Percentiles rank a stretch among this genome's conserved stretches.
Conservation (phyloP, 2,329 filamentous ascomycete species). For the Sarocladium strictum region DNA sequence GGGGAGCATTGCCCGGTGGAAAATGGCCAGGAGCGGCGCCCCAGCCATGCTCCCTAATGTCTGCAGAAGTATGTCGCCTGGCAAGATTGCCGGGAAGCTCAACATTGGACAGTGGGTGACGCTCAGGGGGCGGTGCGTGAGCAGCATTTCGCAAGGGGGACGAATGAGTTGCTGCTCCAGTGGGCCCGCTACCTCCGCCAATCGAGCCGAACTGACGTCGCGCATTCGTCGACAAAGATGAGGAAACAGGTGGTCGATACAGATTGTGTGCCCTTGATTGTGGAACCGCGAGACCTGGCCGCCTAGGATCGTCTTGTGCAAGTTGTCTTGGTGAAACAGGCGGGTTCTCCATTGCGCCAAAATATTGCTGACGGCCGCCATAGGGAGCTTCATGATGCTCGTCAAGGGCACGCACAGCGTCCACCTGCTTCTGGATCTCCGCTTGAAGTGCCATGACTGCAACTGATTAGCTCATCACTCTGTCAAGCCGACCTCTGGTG, state of each 20-base stretch:
- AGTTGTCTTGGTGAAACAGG: conserved; percentile 85
- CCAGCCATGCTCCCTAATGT: conserved; percentile 87
- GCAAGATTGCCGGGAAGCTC: conserved; percentile 64
- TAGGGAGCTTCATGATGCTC: conserved; percentile 65
- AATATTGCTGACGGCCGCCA: conserved; percentile 63
- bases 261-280: conserved; percentile 55
- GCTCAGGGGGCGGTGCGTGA: conserved; percentile 57
- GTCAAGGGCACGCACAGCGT: conserved; percentile 50
- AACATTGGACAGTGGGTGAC: conserved; percentile 60
- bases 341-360: conserved; percentile 62
- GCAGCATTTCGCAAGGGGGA: conserved; percentile 67
- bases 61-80: conserved; percentile 87
- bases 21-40: conserved; percentile 57
- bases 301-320: conserved; percentile 78
- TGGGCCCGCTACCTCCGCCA: conserved; percentile 51
- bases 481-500: conserved; percentile 29
- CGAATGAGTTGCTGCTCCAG: conserved; percentile 48
- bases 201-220: conserved; percentile 83
- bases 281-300: conserved; percentile 60
- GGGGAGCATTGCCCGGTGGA: conserved; percentile 50
- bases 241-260: conserved; percentile 72
- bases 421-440: conserved; percentile 56
- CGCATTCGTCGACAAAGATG: conserved; percentile 73
- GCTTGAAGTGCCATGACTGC: conserved; percentile 50
- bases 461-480: conserved; percentile 28